Base-by-base conservation (phyloP, 805 yeast species). In the Saccharomyces jurei region DNA sequence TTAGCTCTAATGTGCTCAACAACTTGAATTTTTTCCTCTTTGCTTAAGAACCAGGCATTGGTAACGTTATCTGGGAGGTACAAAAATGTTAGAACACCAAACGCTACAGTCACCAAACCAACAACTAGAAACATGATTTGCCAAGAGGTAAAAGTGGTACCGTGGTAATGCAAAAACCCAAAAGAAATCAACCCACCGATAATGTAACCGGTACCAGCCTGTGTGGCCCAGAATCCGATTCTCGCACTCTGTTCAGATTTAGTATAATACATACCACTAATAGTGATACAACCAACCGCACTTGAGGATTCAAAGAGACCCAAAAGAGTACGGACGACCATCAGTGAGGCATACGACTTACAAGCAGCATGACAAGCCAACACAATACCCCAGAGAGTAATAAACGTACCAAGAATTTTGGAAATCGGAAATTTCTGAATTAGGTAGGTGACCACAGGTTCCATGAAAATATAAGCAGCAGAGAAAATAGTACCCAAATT, bases 181-280 rank as follows among this genome's bases (percentile, higher is more conserved):
- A 75, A 81, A 0, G 80, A 74, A 13, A 77, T 64, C 25, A 76
- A 50, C 2, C 80, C 80, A 55, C 81, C 80, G 30, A 77, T 61
- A 9, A 77, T 72, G 31, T 73, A 74, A 46, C 77, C 77, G 2
- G 74, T 64, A 17, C 87, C 86, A 1, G 83, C 81, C 68, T 76
- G 80, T n/a, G 79, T 71, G 4, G 81, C 80, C 81, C 83, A 79
- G 48, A 74, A 72, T 6, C 83, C 83, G 48, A 81, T 80, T 63
- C 83, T 71, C 30, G 73, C 70, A 44, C 77, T 69, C 62, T 80
- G 83, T 56, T 81, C 83, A 4, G 72, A 63, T 53, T 77, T 77
- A 41, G 78, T 77, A 69, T 81, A 84, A 70, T 81, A 84, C 85
- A 81, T 81, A 28, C 85, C 79, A 41, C 83, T 79, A 47, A 83